Conservation (phyloP, 805 yeast species). For the Blastobotrys mokoenaii region DNA sequence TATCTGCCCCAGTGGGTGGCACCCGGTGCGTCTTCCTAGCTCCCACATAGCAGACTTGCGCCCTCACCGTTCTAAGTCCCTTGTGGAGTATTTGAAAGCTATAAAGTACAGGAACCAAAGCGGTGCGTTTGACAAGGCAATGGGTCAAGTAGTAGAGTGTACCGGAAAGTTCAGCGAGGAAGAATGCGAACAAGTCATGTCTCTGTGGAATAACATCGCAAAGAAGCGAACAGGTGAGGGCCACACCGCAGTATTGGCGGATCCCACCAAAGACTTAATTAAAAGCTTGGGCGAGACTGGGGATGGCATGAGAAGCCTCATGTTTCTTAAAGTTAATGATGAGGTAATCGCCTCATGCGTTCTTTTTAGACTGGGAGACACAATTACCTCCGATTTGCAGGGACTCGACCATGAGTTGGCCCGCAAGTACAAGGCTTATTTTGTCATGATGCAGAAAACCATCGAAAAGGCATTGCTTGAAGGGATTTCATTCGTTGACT, state of each 20-base stretch:
- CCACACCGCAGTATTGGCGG: slow-evolving; percentile 31
- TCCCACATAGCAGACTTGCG: slow-evolving; percentile 36
- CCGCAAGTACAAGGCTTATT: slow-evolving; percentile 35
- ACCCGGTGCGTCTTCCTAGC: slow-evolving; percentile 29
- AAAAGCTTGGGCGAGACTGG: slow-evolving; percentile 25
- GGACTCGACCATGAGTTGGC: slow-evolving; percentile 36
- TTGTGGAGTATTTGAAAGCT: slow-evolving; percentile 33
- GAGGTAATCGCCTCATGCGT: slow-evolving; percentile 35
- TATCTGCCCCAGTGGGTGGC: slow-evolving; percentile 34
- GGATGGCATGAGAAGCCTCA: slow-evolving; percentile 26
- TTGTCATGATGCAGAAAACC: slow-evolving; percentile 42
- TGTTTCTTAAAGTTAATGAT: slow-evolving; percentile 34
- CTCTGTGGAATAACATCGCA: slow-evolving; percentile 35
- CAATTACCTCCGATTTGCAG: slow-evolving; percentile 38
- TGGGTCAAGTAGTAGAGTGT: slow-evolving; percentile 31
- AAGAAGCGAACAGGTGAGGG: slow-evolving; percentile 32
- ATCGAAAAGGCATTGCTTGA: slow-evolving; percentile 33
- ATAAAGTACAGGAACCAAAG: slow-evolving; percentile 36
- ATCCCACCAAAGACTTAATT: slow-evolving; percentile 30
- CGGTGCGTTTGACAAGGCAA: slow-evolving; percentile 28
- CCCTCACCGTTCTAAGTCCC: slow-evolving; percentile 27
- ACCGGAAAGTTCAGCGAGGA: slow-evolving; percentile 25
- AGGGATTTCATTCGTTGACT: slow-evolving; percentile 34
- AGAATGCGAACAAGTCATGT: slow-evolving; percentile 28
- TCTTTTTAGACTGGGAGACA: slow-evolving; percentile 35